Base-by-base conservation (phyloP, 1,284 basidiomycete genomes). In the Sporisorium iseilematis-ciliati region DNA sequence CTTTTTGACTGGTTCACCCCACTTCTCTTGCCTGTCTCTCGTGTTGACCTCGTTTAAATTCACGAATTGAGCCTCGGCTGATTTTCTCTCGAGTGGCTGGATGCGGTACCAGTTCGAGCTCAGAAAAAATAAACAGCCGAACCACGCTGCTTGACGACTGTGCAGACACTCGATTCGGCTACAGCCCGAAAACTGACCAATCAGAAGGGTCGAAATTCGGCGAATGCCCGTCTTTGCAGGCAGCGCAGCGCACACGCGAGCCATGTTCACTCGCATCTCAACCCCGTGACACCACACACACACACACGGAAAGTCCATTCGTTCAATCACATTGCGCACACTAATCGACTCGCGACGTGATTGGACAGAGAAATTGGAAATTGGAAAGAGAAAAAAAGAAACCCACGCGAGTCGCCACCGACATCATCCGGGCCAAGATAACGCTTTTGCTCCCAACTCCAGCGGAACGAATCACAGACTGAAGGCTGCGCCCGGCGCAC, bases 161-260 rank as follows among this genome's bases (percentile, higher is more conserved):
- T 46, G 45, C 45, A 46, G 25, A 10, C 20, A 11, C 16, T 33
- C 7, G 10, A 38, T 54, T 65, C 64, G 57, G 64, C 31, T 51
- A 45, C 38, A n/a, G 12, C 3, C 52, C 53, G 64, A 51, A 18
- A 35, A 21, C 33, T 10, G 25, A 12, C 64, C 57, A 65, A 65
- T 65, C 52, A 59, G 40, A 55, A 38, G 52, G 8, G 46, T 23
- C 23, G 46, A 26, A 45, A 21, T 59, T 65, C 64, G 64, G 64
- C 31, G 29, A 59, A 43, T 51, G 57, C 52, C 64, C 64, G 64
- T 60, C 25, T 14, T 12, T 20, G 35, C 43, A 58, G 51, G 51
- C 50, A 4, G 12, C 11, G 12, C 33, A 11, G 6, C 14, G 16
- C 56, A 48, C 60, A 52, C 35, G 35, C 40, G 40, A 54, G 52